These are phyloP conservation scores for Tripidium arundinaceum DNA, from an alignment of 202 grass and related monocot species.

Conservation along the genomic window DNA sequence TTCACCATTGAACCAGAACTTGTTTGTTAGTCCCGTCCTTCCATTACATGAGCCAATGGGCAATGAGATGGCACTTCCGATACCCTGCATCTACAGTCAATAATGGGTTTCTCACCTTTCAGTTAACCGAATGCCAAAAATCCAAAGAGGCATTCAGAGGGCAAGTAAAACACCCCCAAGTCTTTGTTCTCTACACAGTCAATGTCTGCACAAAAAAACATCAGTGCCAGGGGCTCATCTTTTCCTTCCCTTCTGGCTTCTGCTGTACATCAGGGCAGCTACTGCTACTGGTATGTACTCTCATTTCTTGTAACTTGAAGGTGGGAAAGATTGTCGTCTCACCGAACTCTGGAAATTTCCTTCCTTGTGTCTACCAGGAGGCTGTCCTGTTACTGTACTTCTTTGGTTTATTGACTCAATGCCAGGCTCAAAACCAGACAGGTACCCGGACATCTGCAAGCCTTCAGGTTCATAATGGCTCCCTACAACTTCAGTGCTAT, in stretches of 20 bases:
- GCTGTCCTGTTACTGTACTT: too few species aligned
- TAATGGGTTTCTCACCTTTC: slow-evolving; percentile 6
- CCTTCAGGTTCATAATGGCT: too few species aligned
- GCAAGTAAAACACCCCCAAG: slow-evolving; percentile 23
- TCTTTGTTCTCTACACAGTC: slow-evolving; percentile 13
- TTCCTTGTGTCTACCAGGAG: too few species aligned
- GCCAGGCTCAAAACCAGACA: too few species aligned
- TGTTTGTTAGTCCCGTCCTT: slow-evolving; percentile 19
- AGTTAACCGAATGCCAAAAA: slow-evolving; percentile 20
- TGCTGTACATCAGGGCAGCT: slow-evolving; percentile 28
- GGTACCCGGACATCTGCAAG: too few species aligned
- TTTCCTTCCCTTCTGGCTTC: slow-evolving; percentile 27
- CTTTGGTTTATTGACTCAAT: slow-evolving; percentile 30
- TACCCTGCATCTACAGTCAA: slow-evolving; percentile 14
- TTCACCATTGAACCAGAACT: slow-evolving; percentile 25
- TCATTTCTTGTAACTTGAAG: slow-evolving; percentile 57
- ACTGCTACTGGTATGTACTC: slow-evolving; percentile 36
- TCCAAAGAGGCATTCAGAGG: slow-evolving; percentile 11
- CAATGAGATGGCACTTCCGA: slow-evolving; percentile 7
- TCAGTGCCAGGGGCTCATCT: neutral
- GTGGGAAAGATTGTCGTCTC: slow-evolving; percentile 52
- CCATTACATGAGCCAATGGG: slow-evolving; percentile 27
- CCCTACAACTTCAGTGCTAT: too few species aligned
- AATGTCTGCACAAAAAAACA: slow-evolving; percentile 31
- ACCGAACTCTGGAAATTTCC: slow-evolving; percentile 31